phyloP scores from a whole-genome alignment of 1,284 basidiomycete genomes.

The Neonothopanus nambi region DNA sequence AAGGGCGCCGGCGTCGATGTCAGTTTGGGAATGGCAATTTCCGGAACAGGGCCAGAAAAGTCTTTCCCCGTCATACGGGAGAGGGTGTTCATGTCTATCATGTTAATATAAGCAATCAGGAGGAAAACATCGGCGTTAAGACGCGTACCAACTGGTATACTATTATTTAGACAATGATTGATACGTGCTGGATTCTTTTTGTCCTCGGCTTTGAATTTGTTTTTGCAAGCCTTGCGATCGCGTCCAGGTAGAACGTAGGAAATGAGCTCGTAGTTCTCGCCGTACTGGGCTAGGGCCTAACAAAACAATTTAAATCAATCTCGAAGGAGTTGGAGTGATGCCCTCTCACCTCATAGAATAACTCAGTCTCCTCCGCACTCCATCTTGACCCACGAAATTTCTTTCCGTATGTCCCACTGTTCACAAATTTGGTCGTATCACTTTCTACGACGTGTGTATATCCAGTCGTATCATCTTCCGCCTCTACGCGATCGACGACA shows the following conservation, averaged over 20 bases:
- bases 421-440: constrained; percentile 80
- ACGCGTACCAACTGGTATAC: constrained; percentile 64
- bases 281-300: constrained; percentile 84
- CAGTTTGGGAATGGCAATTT: constrained; percentile 56
- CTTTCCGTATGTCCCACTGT: constrained; percentile 81
- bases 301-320: neutral
- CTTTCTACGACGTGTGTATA: constrained; percentile 85
- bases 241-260: constrained; percentile 82
- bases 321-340: neutral
- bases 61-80: constrained; percentile 79
- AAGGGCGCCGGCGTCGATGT: constrained; percentile 26
- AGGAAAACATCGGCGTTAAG: neutral
- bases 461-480: constrained; percentile 61
- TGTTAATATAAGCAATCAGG: constrained; percentile 7
- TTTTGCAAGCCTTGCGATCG: constrained; percentile 87
- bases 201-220: constrained; percentile 89
- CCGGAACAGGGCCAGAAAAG: constrained; percentile 76
- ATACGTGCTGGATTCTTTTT: constrained; percentile 73
- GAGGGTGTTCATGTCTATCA: constrained; percentile 64
- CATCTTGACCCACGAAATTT: constrained; percentile 77
- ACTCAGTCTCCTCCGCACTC: constrained; percentile 83
- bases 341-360: constrained; percentile 75
- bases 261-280: constrained; percentile 91
- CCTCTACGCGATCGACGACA: constrained; percentile 65
- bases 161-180: constrained; percentile 64